Evolutionary conservation across 2,329 filamentous ascomycete genomes (phyloP).

Genomic region (Helotiales sp.): DNA sequence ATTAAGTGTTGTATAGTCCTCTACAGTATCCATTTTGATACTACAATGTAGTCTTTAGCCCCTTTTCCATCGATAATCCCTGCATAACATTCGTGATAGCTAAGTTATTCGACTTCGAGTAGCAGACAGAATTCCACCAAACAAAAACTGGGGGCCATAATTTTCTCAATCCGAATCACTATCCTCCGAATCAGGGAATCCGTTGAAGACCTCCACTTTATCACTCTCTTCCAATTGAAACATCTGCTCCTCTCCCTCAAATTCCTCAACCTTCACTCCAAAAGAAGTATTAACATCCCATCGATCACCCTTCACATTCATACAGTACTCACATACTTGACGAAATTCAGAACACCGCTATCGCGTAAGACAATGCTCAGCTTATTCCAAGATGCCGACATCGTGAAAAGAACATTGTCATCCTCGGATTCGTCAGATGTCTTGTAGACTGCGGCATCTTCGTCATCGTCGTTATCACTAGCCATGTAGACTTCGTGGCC

Average conservation of each 20-base stretch:
- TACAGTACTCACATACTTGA: constrained; percentile 96
- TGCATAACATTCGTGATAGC: too few species aligned
- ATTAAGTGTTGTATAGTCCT: too few species aligned
- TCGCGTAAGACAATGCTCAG: constrained; percentile 90
- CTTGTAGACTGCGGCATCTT: constrained; percentile 87
- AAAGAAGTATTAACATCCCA: constrained; percentile 88
- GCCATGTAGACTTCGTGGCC: constrained; percentile 95
- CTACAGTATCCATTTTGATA: too few species aligned
- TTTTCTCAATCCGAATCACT: constrained; percentile 41
- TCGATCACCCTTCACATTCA: constrained; percentile 80
- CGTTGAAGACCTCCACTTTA: constrained; percentile 56
- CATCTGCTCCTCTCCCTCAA: constrained; percentile 43
- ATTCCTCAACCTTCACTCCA: constrained; percentile 65
- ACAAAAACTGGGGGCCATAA: too few species aligned
- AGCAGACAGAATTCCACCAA: too few species aligned
- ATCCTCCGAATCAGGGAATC: constrained; percentile 51
- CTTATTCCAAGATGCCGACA: constrained; percentile 82
- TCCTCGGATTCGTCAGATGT: constrained; percentile 71
- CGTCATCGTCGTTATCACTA: constrained; percentile 71
- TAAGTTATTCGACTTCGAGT: too few species aligned
- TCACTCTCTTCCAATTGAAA: constrained; percentile 48
- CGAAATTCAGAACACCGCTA: constrained; percentile 84
- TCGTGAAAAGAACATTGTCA: constrained; percentile 72
- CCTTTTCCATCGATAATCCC: too few species aligned
- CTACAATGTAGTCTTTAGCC: too few species aligned